Percentiles rank a stretch among this genome's conserved stretches.
phyloP scores from a whole-genome alignment of 2,329 filamentous ascomycete genomes.

The Dryadomyces quercus-mongolicae region DNA sequence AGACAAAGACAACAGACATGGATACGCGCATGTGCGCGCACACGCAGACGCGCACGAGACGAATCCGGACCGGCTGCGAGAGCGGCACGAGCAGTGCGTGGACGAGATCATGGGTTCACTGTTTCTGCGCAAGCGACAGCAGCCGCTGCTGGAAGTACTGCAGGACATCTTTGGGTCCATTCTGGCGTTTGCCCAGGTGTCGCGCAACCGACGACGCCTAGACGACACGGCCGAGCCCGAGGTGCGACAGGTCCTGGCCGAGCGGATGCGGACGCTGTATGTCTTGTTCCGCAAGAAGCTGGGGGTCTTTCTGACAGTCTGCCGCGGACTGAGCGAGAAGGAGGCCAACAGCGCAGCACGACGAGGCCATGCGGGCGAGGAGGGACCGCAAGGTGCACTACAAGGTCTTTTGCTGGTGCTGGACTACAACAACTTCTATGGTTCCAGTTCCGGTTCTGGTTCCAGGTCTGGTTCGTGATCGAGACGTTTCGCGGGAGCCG shows the following conservation, averaged over 20 bases:
- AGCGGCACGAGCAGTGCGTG: constrained; percentile 59
- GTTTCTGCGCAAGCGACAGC: constrained; percentile 62
- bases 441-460: neutral
- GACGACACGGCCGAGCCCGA: neutral
- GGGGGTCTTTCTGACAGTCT: constrained; percentile 62
- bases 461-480: neutral
- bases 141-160: constrained; percentile 57
- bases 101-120: constrained; percentile 65
- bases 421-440: constrained; percentile 15
- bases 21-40: constrained; percentile 26
- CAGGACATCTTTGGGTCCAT: constrained; percentile 66
- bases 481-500: neutral
- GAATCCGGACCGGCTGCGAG: constrained; percentile 48
- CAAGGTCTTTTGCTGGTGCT: constrained; percentile 17
- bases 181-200: constrained; percentile 54
- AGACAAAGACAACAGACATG: no score
- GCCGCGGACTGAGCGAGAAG: constrained; percentile 54
- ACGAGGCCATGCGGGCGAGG: constrained; percentile 4
- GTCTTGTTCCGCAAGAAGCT: constrained; percentile 57
- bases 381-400: constrained; percentile 8
- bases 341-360: constrained; percentile 27
- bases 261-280: constrained; percentile 34
- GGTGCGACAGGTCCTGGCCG: neutral
- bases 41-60: constrained; percentile 15
- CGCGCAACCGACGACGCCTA: constrained; percentile 23